Percentiles rank a stretch among this genome's conserved stretches.
Evolutionary conservation across 2,329 filamentous ascomycete genomes (phyloP).

Genomic region (Sarocladium kiliense): DNA sequence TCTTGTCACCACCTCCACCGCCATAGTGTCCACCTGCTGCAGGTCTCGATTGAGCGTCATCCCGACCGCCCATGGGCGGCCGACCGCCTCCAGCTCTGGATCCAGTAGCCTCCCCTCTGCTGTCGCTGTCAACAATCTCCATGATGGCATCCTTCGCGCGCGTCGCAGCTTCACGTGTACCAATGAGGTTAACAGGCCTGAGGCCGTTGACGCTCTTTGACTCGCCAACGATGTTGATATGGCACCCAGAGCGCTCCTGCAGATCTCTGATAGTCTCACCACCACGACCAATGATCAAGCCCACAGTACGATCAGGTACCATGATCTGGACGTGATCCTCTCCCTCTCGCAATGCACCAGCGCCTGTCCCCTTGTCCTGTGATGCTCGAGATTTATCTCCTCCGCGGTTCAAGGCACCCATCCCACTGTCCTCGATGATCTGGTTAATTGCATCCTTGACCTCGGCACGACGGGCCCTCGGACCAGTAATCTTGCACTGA

Average conservation of each 20-base stretch:
- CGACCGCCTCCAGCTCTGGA: not conserved
- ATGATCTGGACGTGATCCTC: constrained; percentile 89
- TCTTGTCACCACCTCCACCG: constrained; percentile 54
- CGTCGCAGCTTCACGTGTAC: constrained; percentile 66
- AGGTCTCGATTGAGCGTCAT: constrained; percentile 23
- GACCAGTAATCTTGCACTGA: constrained; percentile 81
- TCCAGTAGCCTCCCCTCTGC: constrained; percentile 47
- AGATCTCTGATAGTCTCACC: constrained; percentile 90
- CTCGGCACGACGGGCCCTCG: constrained; percentile 63
- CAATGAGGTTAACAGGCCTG: constrained; percentile 85
- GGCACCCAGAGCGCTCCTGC: constrained; percentile 87
- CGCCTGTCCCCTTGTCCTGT: constrained; percentile 26
- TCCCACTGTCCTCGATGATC: constrained; percentile 74
- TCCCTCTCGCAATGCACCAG: constrained; percentile 60
- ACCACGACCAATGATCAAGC: constrained; percentile 87
- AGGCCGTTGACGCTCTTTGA: constrained; percentile 89
- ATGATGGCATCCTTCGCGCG: constrained; percentile 83
- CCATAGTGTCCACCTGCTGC: constrained; percentile 24
- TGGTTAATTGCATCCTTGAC: constrained; percentile 80
- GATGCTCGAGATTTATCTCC: constrained; percentile 35
- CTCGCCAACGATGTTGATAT: constrained; percentile 92
- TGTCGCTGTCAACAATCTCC: constrained; percentile 92
- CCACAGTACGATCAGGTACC: constrained; percentile 90
- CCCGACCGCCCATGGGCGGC: constrained; percentile 22
- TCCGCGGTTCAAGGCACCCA: constrained; percentile 42